phyloP scores from a whole-genome alignment of 306 rosid species.

The Cucurbita ficifolia region DNA sequence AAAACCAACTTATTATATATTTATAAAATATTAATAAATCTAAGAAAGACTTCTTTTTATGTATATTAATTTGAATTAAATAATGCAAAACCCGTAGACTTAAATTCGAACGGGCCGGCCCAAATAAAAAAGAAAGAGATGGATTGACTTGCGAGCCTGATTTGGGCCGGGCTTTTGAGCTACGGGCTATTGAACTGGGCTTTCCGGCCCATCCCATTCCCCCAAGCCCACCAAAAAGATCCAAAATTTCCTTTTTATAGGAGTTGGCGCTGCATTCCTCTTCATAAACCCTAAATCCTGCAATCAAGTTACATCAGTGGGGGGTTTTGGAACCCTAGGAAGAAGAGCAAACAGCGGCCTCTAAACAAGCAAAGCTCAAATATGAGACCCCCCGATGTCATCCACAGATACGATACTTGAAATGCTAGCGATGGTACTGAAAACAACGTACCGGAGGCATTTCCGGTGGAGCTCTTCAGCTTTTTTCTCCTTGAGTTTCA shows the following conservation, averaged over 20 bases:
- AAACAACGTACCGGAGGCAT: neutral
- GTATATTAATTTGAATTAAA: no score
- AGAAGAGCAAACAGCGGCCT: neutral
- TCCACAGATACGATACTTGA: neutral
- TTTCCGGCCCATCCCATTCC: neutral
- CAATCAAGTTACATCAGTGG: neutral
- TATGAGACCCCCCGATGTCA: neutral
- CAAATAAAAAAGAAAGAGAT: no score
- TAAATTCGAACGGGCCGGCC: no score
- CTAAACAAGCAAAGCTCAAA: neutral
- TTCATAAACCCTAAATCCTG: neutral
- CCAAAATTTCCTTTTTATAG: neutral
- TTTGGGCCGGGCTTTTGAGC: neutral
- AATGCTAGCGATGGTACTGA: neutral
- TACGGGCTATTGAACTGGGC: neutral
- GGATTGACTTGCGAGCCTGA: no score
- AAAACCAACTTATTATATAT: no score
- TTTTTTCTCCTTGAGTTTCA: slow-evolving; percentile 44
- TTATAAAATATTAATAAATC: no score
- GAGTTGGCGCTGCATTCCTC: neutral
- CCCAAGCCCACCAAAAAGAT: neutral
- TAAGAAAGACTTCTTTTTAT: no score
- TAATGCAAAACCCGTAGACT: no score
- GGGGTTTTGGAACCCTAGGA: slow-evolving; percentile 1
- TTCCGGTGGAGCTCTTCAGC: slow-evolving; percentile 26